A percentile compares a stretch with the other conserved stretches of the same genome.
phyloP scores from a whole-genome alignment of 495 filamentous ascomycete genomes.

The Podospora appendiculata region DNA sequence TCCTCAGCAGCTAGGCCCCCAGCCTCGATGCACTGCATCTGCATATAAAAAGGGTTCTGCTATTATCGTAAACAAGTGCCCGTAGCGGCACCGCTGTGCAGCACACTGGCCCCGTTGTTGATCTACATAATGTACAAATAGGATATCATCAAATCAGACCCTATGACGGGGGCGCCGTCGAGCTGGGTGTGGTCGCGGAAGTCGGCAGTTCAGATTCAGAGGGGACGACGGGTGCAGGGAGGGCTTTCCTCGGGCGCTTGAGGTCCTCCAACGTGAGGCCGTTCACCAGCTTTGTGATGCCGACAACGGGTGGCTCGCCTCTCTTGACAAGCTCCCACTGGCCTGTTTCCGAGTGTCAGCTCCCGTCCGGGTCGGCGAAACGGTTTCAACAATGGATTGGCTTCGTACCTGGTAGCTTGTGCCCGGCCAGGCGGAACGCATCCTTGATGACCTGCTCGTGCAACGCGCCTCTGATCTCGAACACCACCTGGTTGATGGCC shows the following conservation, averaged over 20 bases:
- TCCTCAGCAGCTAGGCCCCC: too few relatives aligned
- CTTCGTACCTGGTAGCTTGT: slow-evolving; percentile 83
- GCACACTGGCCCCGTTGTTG: not conserved
- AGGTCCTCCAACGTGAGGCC: slow-evolving; percentile 75
- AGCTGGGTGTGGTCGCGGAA: slow-evolving; percentile 3
- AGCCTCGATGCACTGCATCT: too few relatives aligned
- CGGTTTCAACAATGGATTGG: slow-evolving; percentile 4
- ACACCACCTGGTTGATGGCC: slow-evolving; percentile 77
- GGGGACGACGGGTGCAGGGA: slow-evolving; percentile 34
- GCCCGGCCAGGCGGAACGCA: slow-evolving; percentile 86
- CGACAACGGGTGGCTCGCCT: slow-evolving; percentile 85
- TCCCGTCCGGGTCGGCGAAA: not conserved
- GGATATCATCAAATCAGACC: not conserved
- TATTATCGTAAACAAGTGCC: not conserved
- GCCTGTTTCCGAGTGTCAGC: slow-evolving; percentile 44
- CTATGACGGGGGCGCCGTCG: slow-evolving; percentile 19
- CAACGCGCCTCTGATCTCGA: slow-evolving; percentile 83
- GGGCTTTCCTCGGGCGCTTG: slow-evolving; percentile 63
- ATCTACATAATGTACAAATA: slow-evolving; percentile 13
- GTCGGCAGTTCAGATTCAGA: not conserved
- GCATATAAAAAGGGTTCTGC: too few relatives aligned
- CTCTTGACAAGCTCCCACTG: slow-evolving; percentile 91
- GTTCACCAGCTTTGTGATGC: slow-evolving; percentile 78
- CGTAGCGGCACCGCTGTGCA: not conserved
- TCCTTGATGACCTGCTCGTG: slow-evolving; percentile 94